A percentile compares a stretch with the other conserved stretches of the same genome.
Conservation (phyloP, 163 green algal genomes). For the Botryococcus braunii region DNA sequence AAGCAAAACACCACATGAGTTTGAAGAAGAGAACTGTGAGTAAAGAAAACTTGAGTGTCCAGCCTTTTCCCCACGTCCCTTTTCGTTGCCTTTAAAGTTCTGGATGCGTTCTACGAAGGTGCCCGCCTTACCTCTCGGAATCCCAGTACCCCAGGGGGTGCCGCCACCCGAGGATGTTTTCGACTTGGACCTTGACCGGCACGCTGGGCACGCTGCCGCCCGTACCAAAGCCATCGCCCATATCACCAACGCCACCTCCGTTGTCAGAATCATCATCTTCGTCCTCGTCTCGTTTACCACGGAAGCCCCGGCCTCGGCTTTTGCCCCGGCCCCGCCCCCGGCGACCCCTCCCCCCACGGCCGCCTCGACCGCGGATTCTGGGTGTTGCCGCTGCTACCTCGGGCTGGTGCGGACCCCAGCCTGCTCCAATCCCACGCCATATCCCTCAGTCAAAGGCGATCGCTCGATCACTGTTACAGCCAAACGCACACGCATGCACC, state of each 20-base stretch:
- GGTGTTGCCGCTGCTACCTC: neutral
- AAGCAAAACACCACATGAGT: neutral
- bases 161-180: constrained; percentile 69
- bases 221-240: neutral
- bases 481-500: neutral
- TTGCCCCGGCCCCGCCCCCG: constrained; percentile 24
- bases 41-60: too few species aligned
- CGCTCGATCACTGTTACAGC: neutral
- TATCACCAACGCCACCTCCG: too few species aligned
- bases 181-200: constrained; percentile 39
- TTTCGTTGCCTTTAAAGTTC: too few species aligned
- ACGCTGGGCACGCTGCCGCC: constrained; percentile 2
- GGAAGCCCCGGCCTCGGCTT: constrained; percentile 22
- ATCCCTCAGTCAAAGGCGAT: too few species aligned
- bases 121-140: too few species aligned
- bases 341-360: constrained; percentile 21
- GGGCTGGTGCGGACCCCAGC: constrained; percentile 8
- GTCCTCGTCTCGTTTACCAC: constrained; percentile 30
- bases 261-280: constrained; percentile 40
- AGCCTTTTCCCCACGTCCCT: too few species aligned
- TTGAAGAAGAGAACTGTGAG: neutral
- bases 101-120: too few species aligned
- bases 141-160: constrained; percentile 37
- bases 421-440: too few species aligned
- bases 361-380: constrained; percentile 10